Conservation (phyloP, 768 basidiomycete genomes). For the Ramaria sp. region DNA sequence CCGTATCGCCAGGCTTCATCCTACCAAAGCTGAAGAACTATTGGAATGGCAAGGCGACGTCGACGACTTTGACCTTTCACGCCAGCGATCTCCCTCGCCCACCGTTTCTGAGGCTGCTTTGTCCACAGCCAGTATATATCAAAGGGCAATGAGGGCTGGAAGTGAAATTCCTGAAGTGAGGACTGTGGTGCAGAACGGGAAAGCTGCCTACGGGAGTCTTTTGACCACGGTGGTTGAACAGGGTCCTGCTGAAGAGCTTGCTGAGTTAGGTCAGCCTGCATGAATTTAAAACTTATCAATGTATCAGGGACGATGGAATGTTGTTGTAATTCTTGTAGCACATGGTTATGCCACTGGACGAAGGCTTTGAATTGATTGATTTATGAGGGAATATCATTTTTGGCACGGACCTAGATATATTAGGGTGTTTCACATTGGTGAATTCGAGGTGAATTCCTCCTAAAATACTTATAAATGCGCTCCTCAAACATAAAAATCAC, state of each 20-base stretch:
- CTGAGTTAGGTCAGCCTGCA: no score
- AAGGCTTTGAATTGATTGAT: no score
- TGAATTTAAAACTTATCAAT: neutral
- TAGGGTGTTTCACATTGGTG: no score
- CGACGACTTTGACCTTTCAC: neutral
- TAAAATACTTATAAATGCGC: no score
- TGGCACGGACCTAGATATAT: no score
- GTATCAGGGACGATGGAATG: neutral
- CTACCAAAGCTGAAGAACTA: neutral
- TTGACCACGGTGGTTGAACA: neutral
- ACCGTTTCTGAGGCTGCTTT: neutral
- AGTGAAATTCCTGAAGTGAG: neutral
- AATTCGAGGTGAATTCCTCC: no score
- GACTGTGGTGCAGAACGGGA: neutral
- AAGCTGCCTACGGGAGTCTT: neutral
- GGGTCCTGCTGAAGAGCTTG: neutral
- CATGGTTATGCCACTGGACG: no score
- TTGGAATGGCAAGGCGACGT: neutral
- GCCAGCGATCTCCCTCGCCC: neutral
- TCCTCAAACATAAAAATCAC: no score
- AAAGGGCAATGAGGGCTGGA: neutral
- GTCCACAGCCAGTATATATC: neutral
- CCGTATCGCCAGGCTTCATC: neutral
- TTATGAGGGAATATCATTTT: no score
- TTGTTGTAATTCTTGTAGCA: neutral